Percentiles rank a stretch among this genome's conserved stretches.
These are phyloP conservation scores for Fusarium irregulare DNA, from an alignment of 2,329 filamentous ascomycete species.

Conservation along the genomic window DNA sequence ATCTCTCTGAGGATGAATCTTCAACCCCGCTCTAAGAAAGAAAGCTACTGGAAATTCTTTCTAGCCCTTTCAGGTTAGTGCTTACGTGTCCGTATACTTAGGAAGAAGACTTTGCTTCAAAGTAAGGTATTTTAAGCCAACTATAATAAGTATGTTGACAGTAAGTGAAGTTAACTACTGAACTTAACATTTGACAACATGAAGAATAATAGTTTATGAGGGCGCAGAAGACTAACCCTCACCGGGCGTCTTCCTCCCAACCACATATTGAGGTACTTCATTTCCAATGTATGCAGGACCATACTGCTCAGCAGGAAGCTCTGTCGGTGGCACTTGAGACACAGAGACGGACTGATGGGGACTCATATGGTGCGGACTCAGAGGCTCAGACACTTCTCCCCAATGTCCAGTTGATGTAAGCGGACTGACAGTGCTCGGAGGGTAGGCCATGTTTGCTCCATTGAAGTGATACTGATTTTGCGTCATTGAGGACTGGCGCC, in stretches of 20 bases:
- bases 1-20: too few species aligned
- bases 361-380: conserved; percentile 1
- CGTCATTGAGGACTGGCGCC: background rate
- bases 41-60: too few species aligned
- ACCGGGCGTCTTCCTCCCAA: background rate
- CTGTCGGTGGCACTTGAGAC: background rate
- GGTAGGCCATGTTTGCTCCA: background rate
- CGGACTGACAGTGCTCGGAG: background rate
- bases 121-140: too few species aligned
- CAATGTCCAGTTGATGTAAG: background rate
- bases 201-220: background rate
- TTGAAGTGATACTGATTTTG: background rate
- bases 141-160: too few species aligned
- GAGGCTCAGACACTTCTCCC: background rate
- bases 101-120: too few species aligned
- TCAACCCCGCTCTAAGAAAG: too few species aligned
- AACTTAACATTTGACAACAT: too few species aligned
- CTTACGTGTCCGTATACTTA: too few species aligned
- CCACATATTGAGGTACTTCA: background rate
- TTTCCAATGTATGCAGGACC: too few species aligned
- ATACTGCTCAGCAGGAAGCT: background rate
- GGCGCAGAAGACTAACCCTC: background rate
- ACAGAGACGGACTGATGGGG: background rate
- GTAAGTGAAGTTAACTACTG: too few species aligned
- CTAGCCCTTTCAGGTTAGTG: too few species aligned